Base-by-base conservation (phyloP, 2,329 filamentous ascomycete genomes). In the Hypoxylon sp. region DNA sequence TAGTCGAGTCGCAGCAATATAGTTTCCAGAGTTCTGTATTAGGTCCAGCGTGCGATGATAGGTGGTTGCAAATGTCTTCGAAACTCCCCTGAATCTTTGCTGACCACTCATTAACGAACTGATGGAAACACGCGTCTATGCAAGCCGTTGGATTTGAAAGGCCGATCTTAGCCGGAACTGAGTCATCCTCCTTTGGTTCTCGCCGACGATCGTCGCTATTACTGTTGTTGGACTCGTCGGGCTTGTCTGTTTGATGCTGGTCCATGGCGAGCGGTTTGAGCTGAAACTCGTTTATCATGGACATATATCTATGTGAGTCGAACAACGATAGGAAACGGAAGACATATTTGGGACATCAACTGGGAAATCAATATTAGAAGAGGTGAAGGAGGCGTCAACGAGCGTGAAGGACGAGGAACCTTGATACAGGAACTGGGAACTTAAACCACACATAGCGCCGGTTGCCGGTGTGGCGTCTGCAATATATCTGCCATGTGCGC, bases 1-100 rank as follows among this genome's bases (percentile, higher is more conserved):
- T 78, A 53, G 78, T 79, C 51, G 80, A 78, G 71, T 86, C 83
- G 73, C 85, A 86, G 74, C 83, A 84, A 71, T 87, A 87, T 21
- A 87, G 75, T 41, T 76, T 72, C 78, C 79, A 81, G 9, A 87
- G 77, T 43, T 76, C 71, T 25, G 72, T 71, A 53, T 73, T 71
- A 30, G 74, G 67, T 21, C 64, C 57, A 6, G 62, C 55, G 16
- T 63, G 56, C 47, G 74, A 71, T 51, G 74, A 71, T 50, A 76
- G 63, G 41, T 70, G 59, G 12, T 59, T 58, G 52, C 74, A 76
- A 51, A 70, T 67, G 7, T 72, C 69, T 54, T 65, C 61, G 34
- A 74, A 64, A 27, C 61, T 50, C 2, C 63, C 63, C 2, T 52
- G 52, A 16, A 37, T 54, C 43, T 50, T 56, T 11, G 43, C n/a